These are phyloP conservation scores for Colletotrichum eleusines DNA, from an alignment of 2,329 filamentous ascomycete species.

Conservation along the genomic window DNA sequence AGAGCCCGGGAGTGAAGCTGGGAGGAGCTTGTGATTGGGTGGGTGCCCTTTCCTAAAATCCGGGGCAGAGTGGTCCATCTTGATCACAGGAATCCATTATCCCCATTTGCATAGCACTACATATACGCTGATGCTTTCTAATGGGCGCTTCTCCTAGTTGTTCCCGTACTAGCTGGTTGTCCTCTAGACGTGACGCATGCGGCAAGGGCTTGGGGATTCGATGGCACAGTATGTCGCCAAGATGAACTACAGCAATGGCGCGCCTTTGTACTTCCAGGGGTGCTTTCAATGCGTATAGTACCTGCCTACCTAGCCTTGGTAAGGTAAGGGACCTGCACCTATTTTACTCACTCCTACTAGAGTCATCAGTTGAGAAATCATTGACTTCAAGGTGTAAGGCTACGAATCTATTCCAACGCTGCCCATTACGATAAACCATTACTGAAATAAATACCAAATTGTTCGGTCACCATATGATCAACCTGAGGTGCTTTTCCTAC, in stretches of 20 bases:
- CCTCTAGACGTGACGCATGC: neutral
- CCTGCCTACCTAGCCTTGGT: too few relatives aligned
- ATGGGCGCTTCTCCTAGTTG: neutral
- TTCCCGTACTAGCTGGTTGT: neutral
- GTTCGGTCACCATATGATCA: too few relatives aligned
- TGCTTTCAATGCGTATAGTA: neutral
- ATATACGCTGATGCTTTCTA: constrained; percentile 3
- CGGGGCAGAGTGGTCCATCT: constrained; percentile 19
- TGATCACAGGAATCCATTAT: too few relatives aligned
- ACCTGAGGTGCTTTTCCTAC: too few relatives aligned
- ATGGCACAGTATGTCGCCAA: neutral
- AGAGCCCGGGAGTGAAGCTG: constrained; percentile 21
- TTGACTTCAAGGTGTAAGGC: neutral
- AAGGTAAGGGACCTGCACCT: too few relatives aligned
- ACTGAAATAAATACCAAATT: neutral
- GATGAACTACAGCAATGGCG: constrained; percentile 15
- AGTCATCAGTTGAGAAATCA: neutral
- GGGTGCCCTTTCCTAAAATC: constrained; percentile 20
- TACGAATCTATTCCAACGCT: neutral
- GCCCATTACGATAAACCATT: neutral
- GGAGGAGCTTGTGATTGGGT: constrained; percentile 23
- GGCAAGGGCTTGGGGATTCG: neutral
- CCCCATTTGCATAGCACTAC: too few relatives aligned
- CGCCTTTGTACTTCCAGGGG: constrained; percentile 13
- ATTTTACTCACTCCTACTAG: neutral